phyloP scores from a whole-genome alignment of 2,329 filamentous ascomycete species.

The Botrytis elliptica region DNA sequence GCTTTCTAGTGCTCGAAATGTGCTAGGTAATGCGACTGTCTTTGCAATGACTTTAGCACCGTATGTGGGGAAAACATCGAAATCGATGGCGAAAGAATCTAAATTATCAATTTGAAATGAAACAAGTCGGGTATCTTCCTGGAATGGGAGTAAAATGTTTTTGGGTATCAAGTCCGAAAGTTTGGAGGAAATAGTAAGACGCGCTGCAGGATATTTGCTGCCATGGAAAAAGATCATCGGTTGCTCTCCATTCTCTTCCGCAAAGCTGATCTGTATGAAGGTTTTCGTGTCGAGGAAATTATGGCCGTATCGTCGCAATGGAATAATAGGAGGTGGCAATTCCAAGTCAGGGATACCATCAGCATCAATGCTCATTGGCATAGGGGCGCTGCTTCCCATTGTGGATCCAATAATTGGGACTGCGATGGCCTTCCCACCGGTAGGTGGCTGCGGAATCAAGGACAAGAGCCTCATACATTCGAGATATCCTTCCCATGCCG shows the following conservation, averaged over 20 bases:
- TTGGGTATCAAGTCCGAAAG: conserved; percentile 93
- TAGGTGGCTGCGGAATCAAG: conserved; percentile 41
- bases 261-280: conserved; percentile 86
- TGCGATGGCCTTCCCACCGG: conserved; percentile 30
- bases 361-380: conserved; percentile 68
- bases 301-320: conserved; percentile 89
- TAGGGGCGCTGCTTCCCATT: conserved; percentile 42
- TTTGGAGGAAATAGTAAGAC: conserved; percentile 95
- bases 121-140: conserved; percentile 90
- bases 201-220: conserved; percentile 91
- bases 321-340: conserved; percentile 93
- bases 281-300: conserved; percentile 99
- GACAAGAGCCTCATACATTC: conserved; percentile 90
- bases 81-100: conserved; percentile 90
- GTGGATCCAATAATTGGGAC: conserved; percentile 39
- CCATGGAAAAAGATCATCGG: conserved; percentile 96
- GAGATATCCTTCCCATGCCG: conserved; percentile 94
- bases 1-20: conserved; percentile 73
- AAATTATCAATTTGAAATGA: conserved; percentile 96
- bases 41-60: conserved; percentile 97
- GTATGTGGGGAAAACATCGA: conserved; percentile 96
- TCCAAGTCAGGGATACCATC: conserved; percentile 92
- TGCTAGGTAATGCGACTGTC: conserved; percentile 83
- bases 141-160: conserved; percentile 91
- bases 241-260: conserved; percentile 65